Conservation (phyloP, 2,329 filamentous ascomycete species). For the Xylaria sp. region DNA sequence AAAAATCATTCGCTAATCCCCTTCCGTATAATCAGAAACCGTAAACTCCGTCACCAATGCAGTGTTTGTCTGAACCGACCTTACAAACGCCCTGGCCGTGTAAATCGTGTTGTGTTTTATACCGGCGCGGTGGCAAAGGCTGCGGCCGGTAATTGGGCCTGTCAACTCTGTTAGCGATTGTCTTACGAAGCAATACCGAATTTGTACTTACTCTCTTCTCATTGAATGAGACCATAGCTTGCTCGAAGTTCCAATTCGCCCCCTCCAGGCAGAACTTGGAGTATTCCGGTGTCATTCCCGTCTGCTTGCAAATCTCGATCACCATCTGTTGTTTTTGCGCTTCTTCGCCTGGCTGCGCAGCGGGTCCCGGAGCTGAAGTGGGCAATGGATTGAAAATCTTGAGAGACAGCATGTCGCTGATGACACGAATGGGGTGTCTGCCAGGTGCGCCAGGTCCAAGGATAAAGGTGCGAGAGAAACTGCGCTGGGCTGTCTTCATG, state of each 20-base stretch:
- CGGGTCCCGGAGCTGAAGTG: constrained; percentile 32
- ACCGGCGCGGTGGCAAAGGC: constrained; percentile 43
- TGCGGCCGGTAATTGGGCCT: constrained; percentile 52
- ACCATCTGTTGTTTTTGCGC: constrained; percentile 70
- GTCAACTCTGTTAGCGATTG: constrained; percentile 12
- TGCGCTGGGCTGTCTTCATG: constrained; percentile 65
- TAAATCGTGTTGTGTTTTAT: constrained; percentile 2
- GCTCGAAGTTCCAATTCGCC: constrained; percentile 78
- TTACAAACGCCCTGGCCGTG: background rate
- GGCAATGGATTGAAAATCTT: constrained; percentile 64
- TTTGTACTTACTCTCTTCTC: constrained; percentile 66
- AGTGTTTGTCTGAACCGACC: constrained; percentile 8
- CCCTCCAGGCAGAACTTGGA: constrained; percentile 80
- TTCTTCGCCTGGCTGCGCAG: constrained; percentile 39
- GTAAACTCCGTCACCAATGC: constrained; percentile 31
- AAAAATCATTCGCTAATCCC: constrained; percentile 21
- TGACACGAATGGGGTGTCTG: constrained; percentile 68
- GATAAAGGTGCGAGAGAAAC: constrained; percentile 81
- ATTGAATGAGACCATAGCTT: constrained; percentile 74
- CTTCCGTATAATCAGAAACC: constrained; percentile 14
- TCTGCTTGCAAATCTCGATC: constrained; percentile 73
- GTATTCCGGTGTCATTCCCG: constrained; percentile 78
- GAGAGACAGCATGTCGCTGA: constrained; percentile 78
- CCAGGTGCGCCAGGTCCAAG: constrained; percentile 73
- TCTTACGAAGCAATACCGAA: background rate